Evolutionary conservation across 371 early-diverging fungal species (phyloP).

Genomic region (Mortierella sp.): DNA sequence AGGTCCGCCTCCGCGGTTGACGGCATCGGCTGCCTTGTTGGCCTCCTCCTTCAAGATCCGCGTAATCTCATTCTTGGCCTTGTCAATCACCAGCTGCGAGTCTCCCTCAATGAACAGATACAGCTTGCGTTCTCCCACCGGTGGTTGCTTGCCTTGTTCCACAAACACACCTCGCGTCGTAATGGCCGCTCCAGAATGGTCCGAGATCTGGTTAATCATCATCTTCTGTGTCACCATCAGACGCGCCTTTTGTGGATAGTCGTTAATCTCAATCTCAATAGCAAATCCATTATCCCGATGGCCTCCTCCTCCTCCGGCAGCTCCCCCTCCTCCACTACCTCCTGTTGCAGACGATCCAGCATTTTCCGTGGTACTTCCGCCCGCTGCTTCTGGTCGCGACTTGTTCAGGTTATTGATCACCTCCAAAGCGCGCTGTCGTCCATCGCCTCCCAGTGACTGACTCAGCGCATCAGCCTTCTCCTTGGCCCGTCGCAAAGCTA

Average conservation of each 20-base stretch:
- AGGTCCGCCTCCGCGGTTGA: slow-evolving; percentile 42
- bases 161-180: slow-evolving; percentile 94
- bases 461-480: slow-evolving; percentile 44
- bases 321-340: slow-evolving; percentile 11
- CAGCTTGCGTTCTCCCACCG: slow-evolving; percentile 87
- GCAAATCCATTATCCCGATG: slow-evolving; percentile 64
- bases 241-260: slow-evolving; percentile 97
- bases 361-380: slow-evolving; percentile 40
- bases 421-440: slow-evolving; percentile 51
- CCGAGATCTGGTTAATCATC: slow-evolving; percentile 89
- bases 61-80: slow-evolving; percentile 94
- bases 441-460: slow-evolving; percentile 49
- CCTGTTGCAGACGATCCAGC: slow-evolving; percentile 57
- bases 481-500: slow-evolving; percentile 47
- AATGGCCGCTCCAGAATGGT: slow-evolving; percentile 93
- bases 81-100: slow-evolving; percentile 88
- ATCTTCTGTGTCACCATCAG: slow-evolving; percentile 96
- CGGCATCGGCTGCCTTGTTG: slow-evolving; percentile 72
- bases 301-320: slow-evolving; percentile 49
- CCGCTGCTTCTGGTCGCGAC: slow-evolving; percentile 31
- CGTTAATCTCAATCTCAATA: slow-evolving; percentile 96
- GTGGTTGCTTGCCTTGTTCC: slow-evolving; percentile 85
- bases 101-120: slow-evolving; percentile 97
- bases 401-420: slow-evolving; percentile 53
- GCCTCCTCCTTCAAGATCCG: slow-evolving; percentile 91